Evolutionary conservation across 305 asterid genomes (phyloP).

Genomic region (Fraxinus greggii): DNA sequence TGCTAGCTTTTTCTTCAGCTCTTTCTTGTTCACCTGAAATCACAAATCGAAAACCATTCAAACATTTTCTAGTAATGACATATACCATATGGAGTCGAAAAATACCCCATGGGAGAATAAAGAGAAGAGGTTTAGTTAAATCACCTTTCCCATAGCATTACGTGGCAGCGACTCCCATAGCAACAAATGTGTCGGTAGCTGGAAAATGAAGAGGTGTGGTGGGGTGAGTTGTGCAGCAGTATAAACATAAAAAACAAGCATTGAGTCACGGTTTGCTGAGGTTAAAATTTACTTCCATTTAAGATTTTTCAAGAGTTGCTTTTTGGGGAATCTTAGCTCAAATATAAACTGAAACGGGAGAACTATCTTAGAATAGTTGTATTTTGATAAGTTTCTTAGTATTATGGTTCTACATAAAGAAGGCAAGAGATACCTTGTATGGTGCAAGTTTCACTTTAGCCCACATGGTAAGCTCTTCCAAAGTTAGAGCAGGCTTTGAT

Average conservation of each 20-base stretch:
- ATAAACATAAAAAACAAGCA: neutral
- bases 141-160: conserved; percentile 98
- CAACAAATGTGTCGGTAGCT: conserved; percentile 75
- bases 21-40: conserved; percentile 86
- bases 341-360: neutral
- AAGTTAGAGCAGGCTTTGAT: conserved; percentile 65
- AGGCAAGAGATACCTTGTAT: conserved; percentile 62
- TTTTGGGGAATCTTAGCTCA: neutral
- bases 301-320: neutral
- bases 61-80: neutral
- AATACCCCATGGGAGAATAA: too few species aligned
- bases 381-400: neutral
- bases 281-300: neutral
- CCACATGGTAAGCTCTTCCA: conserved; percentile 77
- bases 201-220: conserved; percentile 12
- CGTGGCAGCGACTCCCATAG: conserved; percentile 88
- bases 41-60: conserved; percentile 2
- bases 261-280: neutral
- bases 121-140: neutral
- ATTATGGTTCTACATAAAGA: neutral
- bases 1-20: conserved; percentile 61
- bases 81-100: too few species aligned
- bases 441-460: conserved; percentile 96
- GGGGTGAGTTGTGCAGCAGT: neutral
- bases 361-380: neutral